Conservation (phyloP, 2,329 filamentous ascomycete species). For the Ascochyta pisi region DNA sequence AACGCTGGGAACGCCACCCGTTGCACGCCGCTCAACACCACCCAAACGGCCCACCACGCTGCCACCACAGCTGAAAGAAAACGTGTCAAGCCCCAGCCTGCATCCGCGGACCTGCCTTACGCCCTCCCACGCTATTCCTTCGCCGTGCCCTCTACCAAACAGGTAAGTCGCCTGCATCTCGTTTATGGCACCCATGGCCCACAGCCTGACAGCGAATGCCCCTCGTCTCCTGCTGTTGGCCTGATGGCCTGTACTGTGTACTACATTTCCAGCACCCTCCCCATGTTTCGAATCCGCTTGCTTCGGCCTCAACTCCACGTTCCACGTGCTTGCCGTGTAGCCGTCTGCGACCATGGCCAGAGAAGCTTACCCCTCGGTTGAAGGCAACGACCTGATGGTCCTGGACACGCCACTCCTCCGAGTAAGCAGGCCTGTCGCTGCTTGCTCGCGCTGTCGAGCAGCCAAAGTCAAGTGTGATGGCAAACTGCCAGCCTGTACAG, state of each 20-base stretch:
- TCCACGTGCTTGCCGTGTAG: slow-evolving; percentile 2
- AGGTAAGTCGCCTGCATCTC: slow-evolving; percentile 25
- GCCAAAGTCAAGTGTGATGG: slow-evolving; percentile 99
- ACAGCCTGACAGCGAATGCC: slow-evolving; percentile 5
- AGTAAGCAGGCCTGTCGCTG: slow-evolving; percentile 79
- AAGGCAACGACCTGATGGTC: slow-evolving; percentile 46
- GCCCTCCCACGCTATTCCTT: slow-evolving; percentile 27
- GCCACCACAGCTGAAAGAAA: slow-evolving; percentile 8
- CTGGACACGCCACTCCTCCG: slow-evolving; percentile 67
- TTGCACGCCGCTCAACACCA: slow-evolving; percentile 26
- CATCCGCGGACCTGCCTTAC: slow-evolving; percentile 17
- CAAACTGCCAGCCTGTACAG: slow-evolving; percentile 92
- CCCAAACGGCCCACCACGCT: slow-evolving; percentile 16
- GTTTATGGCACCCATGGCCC: slow-evolving; percentile 11
- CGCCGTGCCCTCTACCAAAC: slow-evolving; percentile 18
- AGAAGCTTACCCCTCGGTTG: slow-evolving; percentile 14
- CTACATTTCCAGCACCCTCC: not conserved
- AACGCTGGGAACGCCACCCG: slow-evolving; percentile 20
- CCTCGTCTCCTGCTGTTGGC: slow-evolving; percentile 6
- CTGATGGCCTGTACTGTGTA: slow-evolving; percentile 7
- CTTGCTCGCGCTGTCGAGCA: slow-evolving; percentile 81
- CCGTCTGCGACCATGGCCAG: not conserved
- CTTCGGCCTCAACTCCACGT: not conserved
- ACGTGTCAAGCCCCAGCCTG: slow-evolving; percentile 15
- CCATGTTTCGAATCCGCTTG: not conserved